A percentile compares a stretch with the other conserved stretches of the same genome.
Evolutionary conservation across 768 basidiomycete genomes (phyloP).

Genomic region (Agrocybe praecox): DNA sequence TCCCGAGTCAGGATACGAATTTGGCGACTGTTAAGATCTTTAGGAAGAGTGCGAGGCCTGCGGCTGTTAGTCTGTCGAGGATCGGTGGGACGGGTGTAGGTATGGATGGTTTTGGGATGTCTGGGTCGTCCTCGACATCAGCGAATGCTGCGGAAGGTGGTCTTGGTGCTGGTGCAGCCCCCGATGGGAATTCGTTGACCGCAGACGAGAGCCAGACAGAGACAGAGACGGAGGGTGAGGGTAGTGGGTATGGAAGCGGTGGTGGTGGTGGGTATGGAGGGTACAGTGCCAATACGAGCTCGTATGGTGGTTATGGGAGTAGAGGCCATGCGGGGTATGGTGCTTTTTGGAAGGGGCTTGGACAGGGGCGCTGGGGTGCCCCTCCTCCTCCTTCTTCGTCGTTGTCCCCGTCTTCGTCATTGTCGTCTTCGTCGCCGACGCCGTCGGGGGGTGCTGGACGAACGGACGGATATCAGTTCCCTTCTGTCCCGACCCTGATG

Average conservation of each 20-base stretch:
- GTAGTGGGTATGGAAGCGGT: conserved; percentile 7
- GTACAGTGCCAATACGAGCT: no score
- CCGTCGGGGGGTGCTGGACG: conserved; percentile 1
- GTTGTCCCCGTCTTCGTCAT: no score
- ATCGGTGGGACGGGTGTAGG: not conserved
- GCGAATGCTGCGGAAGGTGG: no score
- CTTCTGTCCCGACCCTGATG: no score
- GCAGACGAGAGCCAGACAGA: conserved; percentile 46
- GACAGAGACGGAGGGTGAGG: conserved; percentile 36
- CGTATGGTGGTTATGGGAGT: conserved; percentile 7
- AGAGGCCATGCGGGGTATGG: not conserved
- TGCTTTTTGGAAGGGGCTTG: not conserved
- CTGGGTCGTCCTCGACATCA: no score
- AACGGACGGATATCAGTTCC: no score
- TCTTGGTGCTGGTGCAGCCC: no score
- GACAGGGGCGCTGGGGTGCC: conserved; percentile 19
- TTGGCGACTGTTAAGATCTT: conserved; percentile 66
- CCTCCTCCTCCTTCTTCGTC: no score
- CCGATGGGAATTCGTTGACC: no score
- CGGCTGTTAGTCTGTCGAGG: conserved; percentile 37
- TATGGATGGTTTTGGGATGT: not conserved
- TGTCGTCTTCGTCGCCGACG: no score
- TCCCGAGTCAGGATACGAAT: conserved; percentile 67
- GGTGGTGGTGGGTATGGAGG: conserved; percentile 12
- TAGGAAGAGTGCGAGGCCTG: conserved; percentile 70